Conservation (phyloP, 2,329 filamentous ascomycete genomes). For the Furcasterigmium sp. region DNA sequence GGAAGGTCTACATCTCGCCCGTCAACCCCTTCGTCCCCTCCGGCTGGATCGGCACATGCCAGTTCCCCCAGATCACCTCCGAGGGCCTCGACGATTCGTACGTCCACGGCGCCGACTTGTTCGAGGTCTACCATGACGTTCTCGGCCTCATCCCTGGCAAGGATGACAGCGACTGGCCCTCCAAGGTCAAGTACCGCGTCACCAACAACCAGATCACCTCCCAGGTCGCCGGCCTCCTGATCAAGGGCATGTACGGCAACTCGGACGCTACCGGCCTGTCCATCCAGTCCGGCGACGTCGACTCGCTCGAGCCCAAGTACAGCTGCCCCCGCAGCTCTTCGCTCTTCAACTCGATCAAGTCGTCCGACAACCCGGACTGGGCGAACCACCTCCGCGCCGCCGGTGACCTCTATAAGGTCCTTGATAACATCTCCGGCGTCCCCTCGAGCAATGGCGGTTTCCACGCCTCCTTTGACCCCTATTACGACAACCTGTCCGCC, state of each 20-base stretch:
- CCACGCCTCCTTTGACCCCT: constrained; percentile 72
- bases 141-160: constrained; percentile 60
- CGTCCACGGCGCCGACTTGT: constrained; percentile 72
- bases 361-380: constrained; percentile 48
- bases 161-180: constrained; percentile 30
- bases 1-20: constrained; percentile 55
- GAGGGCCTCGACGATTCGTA: constrained; percentile 68
- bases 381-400: constrained; percentile 56
- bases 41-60: constrained; percentile 69
- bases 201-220: constrained; percentile 80
- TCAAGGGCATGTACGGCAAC: constrained; percentile 60
- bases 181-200: constrained; percentile 59
- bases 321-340: constrained; percentile 48
- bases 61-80: constrained; percentile 75
- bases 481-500: constrained; percentile 78
- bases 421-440: constrained; percentile 68
- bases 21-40: constrained; percentile 61
- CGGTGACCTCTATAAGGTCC: constrained; percentile 44
- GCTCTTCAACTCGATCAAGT: constrained; percentile 39
- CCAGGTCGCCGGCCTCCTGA: constrained; percentile 72
- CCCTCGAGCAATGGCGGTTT: constrained; percentile 50
- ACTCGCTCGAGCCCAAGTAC: constrained; percentile 72
- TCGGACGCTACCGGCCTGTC: constrained; percentile 35
- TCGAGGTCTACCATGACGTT: constrained; percentile 67
- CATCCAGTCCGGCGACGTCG: constrained; percentile 46